phyloP scores from a whole-genome alignment of 169 alveolate genomes.

The Plasmodium cynomolgi region DNA sequence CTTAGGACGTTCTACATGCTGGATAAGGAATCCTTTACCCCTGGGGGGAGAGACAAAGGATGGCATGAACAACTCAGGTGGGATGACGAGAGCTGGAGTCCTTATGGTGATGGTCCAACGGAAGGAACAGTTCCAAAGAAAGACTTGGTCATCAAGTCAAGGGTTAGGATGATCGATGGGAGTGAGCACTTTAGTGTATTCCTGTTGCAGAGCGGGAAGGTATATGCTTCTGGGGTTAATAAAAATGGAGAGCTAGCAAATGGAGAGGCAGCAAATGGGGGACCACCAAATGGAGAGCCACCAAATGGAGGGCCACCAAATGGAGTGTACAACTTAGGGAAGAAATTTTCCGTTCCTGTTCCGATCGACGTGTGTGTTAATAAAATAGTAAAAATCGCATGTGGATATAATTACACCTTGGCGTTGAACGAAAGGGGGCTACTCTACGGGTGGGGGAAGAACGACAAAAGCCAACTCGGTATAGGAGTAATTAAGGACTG shows the following conservation, averaged over 20 bases:
- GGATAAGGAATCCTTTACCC: not conserved
- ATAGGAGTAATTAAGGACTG: constrained; percentile 84
- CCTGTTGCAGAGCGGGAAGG: constrained; percentile 88
- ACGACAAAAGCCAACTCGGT: constrained; percentile 83
- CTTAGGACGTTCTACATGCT: constrained; percentile 15
- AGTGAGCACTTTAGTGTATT: constrained; percentile 90
- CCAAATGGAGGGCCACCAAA: too few relatives aligned
- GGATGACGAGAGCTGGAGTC: not conserved
- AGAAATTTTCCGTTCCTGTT: constrained; percentile 55
- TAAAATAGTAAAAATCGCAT: constrained; percentile 84
- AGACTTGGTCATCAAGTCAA: constrained; percentile 61
- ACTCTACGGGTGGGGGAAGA: constrained; percentile 86
- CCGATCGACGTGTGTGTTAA: constrained; percentile 52
- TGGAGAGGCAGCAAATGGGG: constrained; percentile 89
- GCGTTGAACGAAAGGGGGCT: constrained; percentile 88
- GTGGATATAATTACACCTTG: constrained; percentile 91
- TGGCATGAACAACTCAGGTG: too few relatives aligned
- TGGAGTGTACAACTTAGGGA: constrained; percentile 41
- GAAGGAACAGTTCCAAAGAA: not conserved
- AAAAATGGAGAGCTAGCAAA: constrained; percentile 94
- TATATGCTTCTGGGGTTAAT: constrained; percentile 95
- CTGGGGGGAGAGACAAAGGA: not conserved
- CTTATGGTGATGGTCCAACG: not conserved
- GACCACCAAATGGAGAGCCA: constrained; percentile 89
- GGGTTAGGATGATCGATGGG: constrained; percentile 85